Percentiles rank a stretch among this genome's conserved stretches.
Conservation (phyloP, 1,284 basidiomycete genomes). For the Neolentinus lepideus region DNA sequence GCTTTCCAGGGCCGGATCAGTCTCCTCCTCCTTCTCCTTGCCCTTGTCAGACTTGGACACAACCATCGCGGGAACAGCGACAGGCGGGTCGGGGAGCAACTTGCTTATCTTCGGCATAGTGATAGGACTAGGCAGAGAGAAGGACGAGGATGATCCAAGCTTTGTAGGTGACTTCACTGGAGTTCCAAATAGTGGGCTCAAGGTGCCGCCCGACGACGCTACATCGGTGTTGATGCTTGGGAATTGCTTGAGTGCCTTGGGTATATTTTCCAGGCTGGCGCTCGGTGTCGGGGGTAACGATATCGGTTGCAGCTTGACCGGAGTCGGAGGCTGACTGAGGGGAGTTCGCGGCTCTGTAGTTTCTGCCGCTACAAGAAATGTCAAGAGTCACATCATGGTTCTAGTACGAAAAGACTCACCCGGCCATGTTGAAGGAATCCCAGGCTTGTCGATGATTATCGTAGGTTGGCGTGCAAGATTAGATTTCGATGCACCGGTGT, state of each 20-base stretch:
- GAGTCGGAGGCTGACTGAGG: slow-evolving; percentile 18
- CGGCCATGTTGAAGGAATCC: no score
- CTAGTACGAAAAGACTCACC: no score
- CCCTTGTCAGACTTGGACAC: not conserved
- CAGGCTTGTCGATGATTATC: not conserved
- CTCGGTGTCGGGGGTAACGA: slow-evolving; percentile 24
- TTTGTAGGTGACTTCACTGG: not conserved
- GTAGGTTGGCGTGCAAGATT: not conserved
- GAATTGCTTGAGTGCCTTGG: not conserved
- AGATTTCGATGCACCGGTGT: not conserved
- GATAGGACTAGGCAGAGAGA: not conserved
- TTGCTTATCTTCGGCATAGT: slow-evolving; percentile 10
- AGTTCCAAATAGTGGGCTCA: slow-evolving; percentile 1
- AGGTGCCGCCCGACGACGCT: not conserved
- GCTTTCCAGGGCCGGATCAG: slow-evolving; percentile 10
- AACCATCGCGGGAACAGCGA: not conserved
- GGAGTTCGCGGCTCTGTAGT: not conserved
- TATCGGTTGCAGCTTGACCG: slow-evolving; percentile 14
- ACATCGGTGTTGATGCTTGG: slow-evolving; percentile 1
- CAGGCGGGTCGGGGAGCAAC: not conserved
- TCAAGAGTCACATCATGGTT: not conserved
- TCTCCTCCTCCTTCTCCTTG: slow-evolving; percentile 25
- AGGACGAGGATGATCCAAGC: not conserved
- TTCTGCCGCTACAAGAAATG: not conserved
- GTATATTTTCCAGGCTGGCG: not conserved